Conservation (phyloP, 441 rosid species). For the Adansonia rubrostipa region DNA sequence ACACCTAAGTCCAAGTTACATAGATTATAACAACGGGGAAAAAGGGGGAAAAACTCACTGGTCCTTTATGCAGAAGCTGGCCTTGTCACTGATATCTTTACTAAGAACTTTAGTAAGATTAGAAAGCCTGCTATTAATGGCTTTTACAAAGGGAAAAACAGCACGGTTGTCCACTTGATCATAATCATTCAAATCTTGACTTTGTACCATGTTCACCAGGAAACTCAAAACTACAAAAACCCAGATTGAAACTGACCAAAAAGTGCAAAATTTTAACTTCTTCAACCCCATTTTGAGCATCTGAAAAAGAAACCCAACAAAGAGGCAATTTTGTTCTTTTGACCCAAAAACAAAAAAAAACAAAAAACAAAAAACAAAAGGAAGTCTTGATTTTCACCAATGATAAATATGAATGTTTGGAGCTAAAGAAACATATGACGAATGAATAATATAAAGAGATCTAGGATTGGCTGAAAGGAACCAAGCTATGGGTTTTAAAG, state of each 20-base stretch:
- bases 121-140: conserved; percentile 53
- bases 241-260: conserved; percentile 44
- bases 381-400: not conserved
- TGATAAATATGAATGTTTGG: not conserved
- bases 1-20: no score
- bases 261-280: conserved; percentile 36
- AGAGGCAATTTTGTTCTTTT: not conserved
- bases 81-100: conserved; percentile 50
- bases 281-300: conserved; percentile 40
- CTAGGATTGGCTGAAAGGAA: conserved; percentile 5
- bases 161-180: conserved; percentile 52
- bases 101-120: conserved; percentile 62
- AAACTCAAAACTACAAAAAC: conserved; percentile 47
- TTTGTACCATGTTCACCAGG: conserved; percentile 34
- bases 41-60: conserved; percentile 52
- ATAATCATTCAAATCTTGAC: conserved; percentile 64
- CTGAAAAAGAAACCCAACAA: conserved; percentile 18
- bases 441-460: conserved; percentile 2
- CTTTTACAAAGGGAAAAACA: conserved; percentile 54
- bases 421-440: conserved; percentile 8
- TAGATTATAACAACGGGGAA: not conserved
- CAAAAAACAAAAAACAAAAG: not conserved
- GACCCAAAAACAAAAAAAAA: not conserved
- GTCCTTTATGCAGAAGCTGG: conserved; percentile 77
- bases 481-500: conserved; percentile 14